Conservation (phyloP, 176 grass and related monocot genomes). For the Avena sativa region DNA sequence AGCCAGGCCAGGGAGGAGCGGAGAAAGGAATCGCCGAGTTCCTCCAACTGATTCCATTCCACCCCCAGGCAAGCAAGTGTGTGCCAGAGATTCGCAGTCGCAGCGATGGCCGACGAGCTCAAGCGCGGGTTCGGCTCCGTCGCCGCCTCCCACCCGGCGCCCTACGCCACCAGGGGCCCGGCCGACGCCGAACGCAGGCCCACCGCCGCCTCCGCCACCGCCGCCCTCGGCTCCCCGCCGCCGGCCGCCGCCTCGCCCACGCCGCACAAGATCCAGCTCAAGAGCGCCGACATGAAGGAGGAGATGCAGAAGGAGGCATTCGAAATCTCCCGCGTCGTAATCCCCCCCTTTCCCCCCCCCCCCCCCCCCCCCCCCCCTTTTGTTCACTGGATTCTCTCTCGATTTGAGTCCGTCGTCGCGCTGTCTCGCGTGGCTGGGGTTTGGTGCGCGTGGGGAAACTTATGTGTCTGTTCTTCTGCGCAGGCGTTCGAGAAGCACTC, state of each 20-base stretch:
- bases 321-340: conserved; percentile 87
- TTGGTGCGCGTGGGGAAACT: conserved; percentile 8
- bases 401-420: conserved; percentile 35
- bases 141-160: conserved; percentile 34
- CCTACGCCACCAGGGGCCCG: conserved; percentile 48
- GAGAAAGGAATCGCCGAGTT: conserved; percentile 4
- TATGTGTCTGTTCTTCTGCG: background rate
- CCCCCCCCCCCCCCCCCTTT: background rate
- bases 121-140: conserved; percentile 30
- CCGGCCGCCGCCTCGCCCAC: conserved; percentile 1
- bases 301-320: conserved; percentile 92
- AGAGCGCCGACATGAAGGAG: conserved; percentile 99
- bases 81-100: conserved; percentile 6
- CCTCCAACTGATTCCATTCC: background rate
- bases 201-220: conserved; percentile 29
- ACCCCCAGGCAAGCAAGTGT: background rate
- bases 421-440: conserved; percentile 12
- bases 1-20: background rate
- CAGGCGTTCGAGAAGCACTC: conserved; percentile 88
- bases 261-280: conserved; percentile 83
- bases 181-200: conserved; percentile 64
- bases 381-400: background rate
- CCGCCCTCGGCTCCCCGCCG: conserved; percentile 44
- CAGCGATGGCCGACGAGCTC: conserved; percentile 71
- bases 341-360: background rate